A percentile compares a stretch with the other conserved stretches of the same genome.
These are phyloP conservation scores for Ascochyta clinopodiicola DNA, from an alignment of 2,329 filamentous ascomycete genomes.

Conservation along the genomic window DNA sequence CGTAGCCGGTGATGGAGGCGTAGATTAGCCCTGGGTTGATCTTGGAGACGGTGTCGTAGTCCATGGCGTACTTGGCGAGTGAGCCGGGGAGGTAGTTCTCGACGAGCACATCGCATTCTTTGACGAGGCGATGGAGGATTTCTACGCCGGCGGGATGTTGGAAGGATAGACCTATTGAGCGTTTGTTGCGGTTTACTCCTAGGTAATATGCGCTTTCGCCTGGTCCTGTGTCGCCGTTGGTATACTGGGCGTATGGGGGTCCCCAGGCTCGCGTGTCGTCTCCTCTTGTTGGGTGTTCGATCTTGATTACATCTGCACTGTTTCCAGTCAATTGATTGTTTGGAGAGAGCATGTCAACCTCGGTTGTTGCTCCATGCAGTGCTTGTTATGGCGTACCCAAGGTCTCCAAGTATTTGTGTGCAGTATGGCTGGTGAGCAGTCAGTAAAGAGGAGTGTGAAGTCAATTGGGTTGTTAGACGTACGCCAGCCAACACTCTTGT, in stretches of 20 bases:
- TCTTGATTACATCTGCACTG: constrained; percentile 95
- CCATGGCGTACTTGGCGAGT: constrained; percentile 88
- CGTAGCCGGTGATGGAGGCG: constrained; percentile 95
- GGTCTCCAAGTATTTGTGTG: constrained; percentile 93
- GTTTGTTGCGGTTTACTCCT: constrained; percentile 96
- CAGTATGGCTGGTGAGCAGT: constrained; percentile 77
- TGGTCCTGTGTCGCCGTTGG: constrained; percentile 65
- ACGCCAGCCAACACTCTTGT: constrained; percentile 94
- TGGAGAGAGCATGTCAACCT: constrained; percentile 29
- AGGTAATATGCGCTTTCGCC: constrained; percentile 97
- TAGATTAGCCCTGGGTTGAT: constrained; percentile 92
- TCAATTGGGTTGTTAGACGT: constrained; percentile 48
- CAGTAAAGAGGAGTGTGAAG: constrained; percentile 11
- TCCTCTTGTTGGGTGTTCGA: constrained; percentile 78
- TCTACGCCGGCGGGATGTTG: constrained; percentile 82
- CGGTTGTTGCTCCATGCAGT: constrained; percentile 44
- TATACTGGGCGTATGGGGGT: constrained; percentile 87
- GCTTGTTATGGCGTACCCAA: constrained; percentile 71
- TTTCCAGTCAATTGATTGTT: constrained; percentile 21
- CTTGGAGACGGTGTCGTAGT: constrained; percentile 78
- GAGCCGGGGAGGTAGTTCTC: constrained; percentile 95
- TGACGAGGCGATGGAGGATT: constrained; percentile 83
- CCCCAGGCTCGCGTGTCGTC: constrained; percentile 98
- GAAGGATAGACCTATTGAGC: constrained; percentile 90
- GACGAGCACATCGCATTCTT: constrained; percentile 88